Evolutionary conservation across 1,139 yeast species (phyloP).

Genomic region (Candida sanyaensis): DNA sequence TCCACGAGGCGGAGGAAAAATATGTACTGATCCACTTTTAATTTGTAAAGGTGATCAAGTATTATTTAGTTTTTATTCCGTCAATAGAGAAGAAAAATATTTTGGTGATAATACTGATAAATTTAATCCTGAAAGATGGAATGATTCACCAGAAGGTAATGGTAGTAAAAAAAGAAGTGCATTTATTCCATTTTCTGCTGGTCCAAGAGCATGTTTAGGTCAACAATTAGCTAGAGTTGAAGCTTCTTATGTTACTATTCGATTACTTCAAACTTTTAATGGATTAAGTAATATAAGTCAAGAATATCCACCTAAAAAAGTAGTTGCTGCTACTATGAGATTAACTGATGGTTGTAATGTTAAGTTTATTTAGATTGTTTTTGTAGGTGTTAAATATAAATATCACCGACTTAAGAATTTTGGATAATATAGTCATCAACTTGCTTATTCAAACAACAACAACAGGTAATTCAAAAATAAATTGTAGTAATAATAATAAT

Average conservation of each 20-base stretch:
- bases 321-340: constrained; percentile 23
- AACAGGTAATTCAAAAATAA: no score
- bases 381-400: neutral
- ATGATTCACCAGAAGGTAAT: constrained; percentile 18
- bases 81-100: constrained; percentile 42
- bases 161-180: constrained; percentile 34
- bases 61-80: constrained; percentile 39
- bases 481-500: no score
- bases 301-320: constrained; percentile 22
- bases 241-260: constrained; percentile 30
- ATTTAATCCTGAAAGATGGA: constrained; percentile 55
- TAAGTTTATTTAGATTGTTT: neutral
- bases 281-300: constrained; percentile 10
- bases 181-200: constrained; percentile 37
- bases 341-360: constrained; percentile 19
- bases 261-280: constrained; percentile 31
- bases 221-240: constrained; percentile 42
- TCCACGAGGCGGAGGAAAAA: constrained; percentile 52
- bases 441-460: no score
- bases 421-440: no score
- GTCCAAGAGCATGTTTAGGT: constrained; percentile 38
- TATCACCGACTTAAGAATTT: no score
- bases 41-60: constrained; percentile 46
- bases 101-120: constrained; percentile 50
- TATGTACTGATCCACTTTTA: constrained; percentile 41